Conservation (phyloP, 2,329 filamentous ascomycete species). For the Ilyonectria robusta region DNA sequence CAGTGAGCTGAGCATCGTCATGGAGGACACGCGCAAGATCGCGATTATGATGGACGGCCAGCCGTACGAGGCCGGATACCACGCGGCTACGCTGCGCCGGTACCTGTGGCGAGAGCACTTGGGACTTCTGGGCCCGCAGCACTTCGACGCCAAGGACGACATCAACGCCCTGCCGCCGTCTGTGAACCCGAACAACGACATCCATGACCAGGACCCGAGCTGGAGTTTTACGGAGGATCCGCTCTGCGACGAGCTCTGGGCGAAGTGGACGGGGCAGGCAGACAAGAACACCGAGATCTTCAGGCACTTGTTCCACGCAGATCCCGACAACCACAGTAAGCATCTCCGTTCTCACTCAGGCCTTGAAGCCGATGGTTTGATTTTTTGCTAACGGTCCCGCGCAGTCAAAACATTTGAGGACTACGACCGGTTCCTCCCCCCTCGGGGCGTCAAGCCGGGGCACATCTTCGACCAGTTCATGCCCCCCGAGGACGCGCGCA, state of each 20-base stretch:
- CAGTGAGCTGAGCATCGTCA: constrained; percentile 89
- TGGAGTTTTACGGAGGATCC: constrained; percentile 80
- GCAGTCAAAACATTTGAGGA: constrained; percentile 89
- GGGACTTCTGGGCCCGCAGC: constrained; percentile 82
- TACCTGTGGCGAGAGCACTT: constrained; percentile 94
- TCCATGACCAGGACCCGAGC: constrained; percentile 70
- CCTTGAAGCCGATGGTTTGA: neutral
- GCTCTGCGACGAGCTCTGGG: constrained; percentile 75
- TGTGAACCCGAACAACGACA: constrained; percentile 76
- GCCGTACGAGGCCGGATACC: constrained; percentile 82
- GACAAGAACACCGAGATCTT: constrained; percentile 82
- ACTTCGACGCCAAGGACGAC: constrained; percentile 76
- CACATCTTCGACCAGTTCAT: constrained; percentile 89
- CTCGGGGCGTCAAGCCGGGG: constrained; percentile 81
- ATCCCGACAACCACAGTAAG: constrained; percentile 87
- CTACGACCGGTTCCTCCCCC: constrained; percentile 84
- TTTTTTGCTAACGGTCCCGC: constrained; percentile 28
- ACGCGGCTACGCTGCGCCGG: constrained; percentile 84
- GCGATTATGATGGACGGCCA: constrained; percentile 84
- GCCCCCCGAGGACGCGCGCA: constrained; percentile 78
- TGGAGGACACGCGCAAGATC: constrained; percentile 84
- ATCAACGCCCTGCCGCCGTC: constrained; percentile 81
- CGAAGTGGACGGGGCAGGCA: constrained; percentile 78
- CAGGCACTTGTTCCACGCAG: constrained; percentile 86
- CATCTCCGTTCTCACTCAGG: constrained; percentile 11